Percentiles rank a stretch among this genome's conserved stretches.
phyloP scores from a whole-genome alignment of 202 grass and related monocot species.

The Zizania palustris region DNA sequence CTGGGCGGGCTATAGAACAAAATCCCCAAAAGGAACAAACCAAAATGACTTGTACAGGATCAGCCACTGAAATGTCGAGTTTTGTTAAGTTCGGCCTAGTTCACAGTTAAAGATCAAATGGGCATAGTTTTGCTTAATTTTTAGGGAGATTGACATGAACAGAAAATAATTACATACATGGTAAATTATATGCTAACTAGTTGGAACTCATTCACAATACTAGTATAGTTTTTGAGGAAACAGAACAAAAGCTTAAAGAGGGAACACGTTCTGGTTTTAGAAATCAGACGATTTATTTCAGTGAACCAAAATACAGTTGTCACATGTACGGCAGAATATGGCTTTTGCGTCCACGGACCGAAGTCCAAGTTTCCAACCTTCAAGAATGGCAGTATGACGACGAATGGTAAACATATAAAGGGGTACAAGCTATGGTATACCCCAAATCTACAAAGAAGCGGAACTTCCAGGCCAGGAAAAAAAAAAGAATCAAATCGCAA shows the following conservation, averaged over 20 bases:
- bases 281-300: slow-evolving; percentile 17
- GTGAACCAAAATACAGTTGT: slow-evolving; percentile 30
- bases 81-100: no score
- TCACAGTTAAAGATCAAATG: no score
- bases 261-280: not conserved
- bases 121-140: not conserved
- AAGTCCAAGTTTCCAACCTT: slow-evolving; percentile 21
- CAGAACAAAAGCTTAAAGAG: not conserved
- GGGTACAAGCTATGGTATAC: slow-evolving; percentile 30
- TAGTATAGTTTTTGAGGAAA: not conserved
- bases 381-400: slow-evolving; percentile 31
- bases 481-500: slow-evolving; percentile 33
- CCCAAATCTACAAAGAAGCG: slow-evolving; percentile 31
- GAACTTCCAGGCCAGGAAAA: not conserved
- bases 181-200: not conserved
- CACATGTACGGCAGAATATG: not conserved
- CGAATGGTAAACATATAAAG: slow-evolving; percentile 25
- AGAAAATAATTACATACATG: not conserved
- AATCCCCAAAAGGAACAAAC: no score
- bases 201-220: not conserved
- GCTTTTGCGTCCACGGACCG: not conserved
- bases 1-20: no score
- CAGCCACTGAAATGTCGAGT: no score
- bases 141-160: not conserved
- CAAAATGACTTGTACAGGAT: no score